phyloP scores from a whole-genome alignment of 345 rosid genomes.

The Euphorbia lathyris region DNA sequence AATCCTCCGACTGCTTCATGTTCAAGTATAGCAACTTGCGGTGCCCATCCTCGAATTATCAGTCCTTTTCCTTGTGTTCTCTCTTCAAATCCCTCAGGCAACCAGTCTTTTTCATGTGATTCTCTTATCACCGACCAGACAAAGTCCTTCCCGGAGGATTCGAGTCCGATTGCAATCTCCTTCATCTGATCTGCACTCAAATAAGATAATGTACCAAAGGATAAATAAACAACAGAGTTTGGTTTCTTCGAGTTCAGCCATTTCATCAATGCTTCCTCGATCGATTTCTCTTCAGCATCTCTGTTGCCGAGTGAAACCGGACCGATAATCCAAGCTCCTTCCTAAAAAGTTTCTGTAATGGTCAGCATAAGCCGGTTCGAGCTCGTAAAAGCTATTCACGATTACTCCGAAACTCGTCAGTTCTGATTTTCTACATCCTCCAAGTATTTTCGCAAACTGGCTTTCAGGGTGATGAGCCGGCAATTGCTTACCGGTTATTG shows the following conservation, averaged over 20 bases:
- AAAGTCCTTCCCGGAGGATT: too few relatives aligned
- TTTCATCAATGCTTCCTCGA: constrained; percentile 29
- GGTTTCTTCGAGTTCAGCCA: constrained; percentile 38
- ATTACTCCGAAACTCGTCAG: not conserved
- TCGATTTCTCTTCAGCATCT: not conserved
- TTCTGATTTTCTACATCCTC: not conserved
- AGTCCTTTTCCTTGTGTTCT: too few relatives aligned
- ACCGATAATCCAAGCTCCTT: constrained; percentile 38
- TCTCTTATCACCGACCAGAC: too few relatives aligned
- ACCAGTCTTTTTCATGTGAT: too few relatives aligned
- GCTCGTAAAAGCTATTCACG: constrained; percentile 45
- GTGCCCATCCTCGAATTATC: too few relatives aligned
- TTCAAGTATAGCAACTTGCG: too few relatives aligned
- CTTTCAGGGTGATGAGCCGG: not conserved
- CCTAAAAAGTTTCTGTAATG: constrained; percentile 19
- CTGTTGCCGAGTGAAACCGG: constrained; percentile 33
- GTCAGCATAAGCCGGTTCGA: constrained; percentile 40
- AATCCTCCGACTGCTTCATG: too few relatives aligned
- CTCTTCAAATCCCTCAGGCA: too few relatives aligned
- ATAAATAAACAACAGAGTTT: too few relatives aligned
- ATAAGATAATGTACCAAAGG: too few relatives aligned
- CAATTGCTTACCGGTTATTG: constrained; percentile 25
- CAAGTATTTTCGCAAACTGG: not conserved
- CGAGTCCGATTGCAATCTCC: too few relatives aligned
- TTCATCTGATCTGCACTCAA: too few relatives aligned